phyloP scores from a whole-genome alignment of 768 basidiomycete genomes.

The Trametes villosa region DNA sequence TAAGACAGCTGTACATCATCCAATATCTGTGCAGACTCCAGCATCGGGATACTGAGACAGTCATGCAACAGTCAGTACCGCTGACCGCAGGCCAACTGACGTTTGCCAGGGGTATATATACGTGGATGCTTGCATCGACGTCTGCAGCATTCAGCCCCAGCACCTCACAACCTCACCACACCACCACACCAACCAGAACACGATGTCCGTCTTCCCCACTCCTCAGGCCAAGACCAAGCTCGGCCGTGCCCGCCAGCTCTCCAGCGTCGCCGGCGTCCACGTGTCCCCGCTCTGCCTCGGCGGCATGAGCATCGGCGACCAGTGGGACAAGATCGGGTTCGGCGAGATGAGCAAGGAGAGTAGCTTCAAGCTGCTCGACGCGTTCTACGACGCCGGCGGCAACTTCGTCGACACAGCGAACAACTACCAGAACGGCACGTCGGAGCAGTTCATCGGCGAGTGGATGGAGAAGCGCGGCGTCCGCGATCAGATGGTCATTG shows the following conservation, averaged over 20 bases:
- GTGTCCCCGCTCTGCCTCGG: constrained; percentile 45
- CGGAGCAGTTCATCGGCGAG: constrained; percentile 46
- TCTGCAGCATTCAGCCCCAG: background rate
- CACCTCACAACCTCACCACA: background rate
- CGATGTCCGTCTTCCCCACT: background rate
- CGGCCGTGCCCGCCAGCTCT: constrained; percentile 37
- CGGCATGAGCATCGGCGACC: constrained; percentile 43
- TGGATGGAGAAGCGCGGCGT: constrained; percentile 44
- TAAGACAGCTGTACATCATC: too few species aligned
- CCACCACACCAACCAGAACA: too few species aligned
- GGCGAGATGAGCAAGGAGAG: constrained; percentile 41
- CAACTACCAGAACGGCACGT: constrained; percentile 41
- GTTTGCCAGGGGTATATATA: too few species aligned
- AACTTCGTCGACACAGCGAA: constrained; percentile 43
- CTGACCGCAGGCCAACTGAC: too few species aligned
- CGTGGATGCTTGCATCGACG: background rate
- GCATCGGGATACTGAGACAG: too few species aligned
- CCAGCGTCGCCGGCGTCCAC: constrained; percentile 39
- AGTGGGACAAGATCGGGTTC: constrained; percentile 37
- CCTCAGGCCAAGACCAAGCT: constrained; percentile 33
- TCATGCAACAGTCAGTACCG: too few species aligned
- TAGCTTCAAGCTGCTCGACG: constrained; percentile 45
- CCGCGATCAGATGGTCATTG: constrained; percentile 43
- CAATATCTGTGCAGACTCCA: too few species aligned
- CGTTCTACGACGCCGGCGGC: constrained; percentile 40